Percentiles rank a stretch among this genome's conserved stretches.
phyloP scores from a whole-genome alignment of 257 asterid species.

The Forsythia viridissima region DNA sequence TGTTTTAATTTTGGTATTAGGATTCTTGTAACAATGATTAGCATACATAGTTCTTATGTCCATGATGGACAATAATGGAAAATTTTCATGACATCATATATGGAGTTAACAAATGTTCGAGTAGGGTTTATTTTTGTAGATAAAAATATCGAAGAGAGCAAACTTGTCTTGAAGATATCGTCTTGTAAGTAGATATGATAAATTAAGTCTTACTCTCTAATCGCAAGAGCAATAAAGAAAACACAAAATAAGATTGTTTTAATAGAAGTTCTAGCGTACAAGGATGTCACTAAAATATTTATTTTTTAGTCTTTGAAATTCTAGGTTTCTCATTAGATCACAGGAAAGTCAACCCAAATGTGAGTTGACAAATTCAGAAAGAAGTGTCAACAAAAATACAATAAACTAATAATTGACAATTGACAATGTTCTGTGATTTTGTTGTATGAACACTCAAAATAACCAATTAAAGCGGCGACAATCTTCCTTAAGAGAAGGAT shows the following conservation, averaged over 20 bases:
- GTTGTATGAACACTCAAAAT: not conserved
- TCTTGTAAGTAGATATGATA: too few species aligned
- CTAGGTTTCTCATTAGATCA: not conserved
- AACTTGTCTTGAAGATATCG: too few species aligned
- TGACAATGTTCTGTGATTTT: too few species aligned
- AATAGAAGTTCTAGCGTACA: too few species aligned
- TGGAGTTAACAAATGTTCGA: too few species aligned
- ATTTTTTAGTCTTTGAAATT: not conserved
- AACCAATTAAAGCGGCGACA: not conserved
- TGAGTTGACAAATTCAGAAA: not conserved
- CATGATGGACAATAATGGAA: not conserved
- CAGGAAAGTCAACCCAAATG: not conserved
- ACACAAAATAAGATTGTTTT: too few species aligned
- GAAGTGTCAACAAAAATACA: not conserved
- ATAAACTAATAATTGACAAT: too few species aligned
- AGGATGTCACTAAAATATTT: too few species aligned
- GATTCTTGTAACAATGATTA: not conserved
- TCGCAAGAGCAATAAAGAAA: too few species aligned
- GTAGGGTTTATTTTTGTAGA: too few species aligned
- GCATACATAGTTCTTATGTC: not conserved
- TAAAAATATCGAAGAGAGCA: too few species aligned
- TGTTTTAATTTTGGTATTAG: not conserved
- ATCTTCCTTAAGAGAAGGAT: not conserved
- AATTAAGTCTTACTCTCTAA: not conserved
- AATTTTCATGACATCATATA: too few species aligned